Evolutionary conservation across 1,284 basidiomycete genomes (phyloP).

Genomic region (Pulchroboletus neoregius): DNA sequence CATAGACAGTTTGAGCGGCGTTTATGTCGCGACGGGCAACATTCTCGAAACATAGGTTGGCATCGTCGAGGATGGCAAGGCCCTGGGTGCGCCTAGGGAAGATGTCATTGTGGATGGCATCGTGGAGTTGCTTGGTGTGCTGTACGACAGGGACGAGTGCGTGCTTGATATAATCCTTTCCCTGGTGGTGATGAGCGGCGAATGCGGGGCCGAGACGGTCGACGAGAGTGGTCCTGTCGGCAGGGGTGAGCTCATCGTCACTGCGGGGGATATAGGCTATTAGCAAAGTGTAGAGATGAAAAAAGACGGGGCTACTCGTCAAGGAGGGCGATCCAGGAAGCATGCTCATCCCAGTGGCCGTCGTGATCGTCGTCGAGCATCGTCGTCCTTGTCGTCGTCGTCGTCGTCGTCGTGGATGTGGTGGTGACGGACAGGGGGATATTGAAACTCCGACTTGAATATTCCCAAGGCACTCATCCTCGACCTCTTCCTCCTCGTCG

Average conservation of each 20-base stretch:
- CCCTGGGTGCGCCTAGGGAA: constrained; percentile 17
- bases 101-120: constrained; percentile 21
- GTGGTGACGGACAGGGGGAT: constrained; percentile 4
- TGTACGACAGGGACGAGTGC: constrained; percentile 26
- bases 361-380: constrained; percentile 14
- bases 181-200: constrained; percentile 15
- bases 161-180: constrained; percentile 20
- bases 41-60: constrained; percentile 18
- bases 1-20: constrained; percentile 6
- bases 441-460: constrained; percentile 28
- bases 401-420: background rate
- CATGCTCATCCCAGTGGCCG: constrained; percentile 29
- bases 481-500: constrained; percentile 5
- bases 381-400: constrained; percentile 2
- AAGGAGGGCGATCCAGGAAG: constrained; percentile 28
- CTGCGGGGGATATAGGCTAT: constrained; percentile 12
- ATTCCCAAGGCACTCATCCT: constrained; percentile 12
- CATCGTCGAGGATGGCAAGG: constrained; percentile 20
- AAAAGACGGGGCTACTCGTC: constrained; percentile 22
- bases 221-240: constrained; percentile 18
- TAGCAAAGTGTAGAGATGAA: background rate
- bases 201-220: constrained; percentile 31
- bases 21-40: constrained; percentile 19
- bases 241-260: constrained; percentile 11
- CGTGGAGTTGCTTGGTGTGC: constrained; percentile 29